These are phyloP conservation scores for Pseudocercospora cruenta DNA, from an alignment of 2,329 filamentous ascomycete genomes.

Conservation along the genomic window DNA sequence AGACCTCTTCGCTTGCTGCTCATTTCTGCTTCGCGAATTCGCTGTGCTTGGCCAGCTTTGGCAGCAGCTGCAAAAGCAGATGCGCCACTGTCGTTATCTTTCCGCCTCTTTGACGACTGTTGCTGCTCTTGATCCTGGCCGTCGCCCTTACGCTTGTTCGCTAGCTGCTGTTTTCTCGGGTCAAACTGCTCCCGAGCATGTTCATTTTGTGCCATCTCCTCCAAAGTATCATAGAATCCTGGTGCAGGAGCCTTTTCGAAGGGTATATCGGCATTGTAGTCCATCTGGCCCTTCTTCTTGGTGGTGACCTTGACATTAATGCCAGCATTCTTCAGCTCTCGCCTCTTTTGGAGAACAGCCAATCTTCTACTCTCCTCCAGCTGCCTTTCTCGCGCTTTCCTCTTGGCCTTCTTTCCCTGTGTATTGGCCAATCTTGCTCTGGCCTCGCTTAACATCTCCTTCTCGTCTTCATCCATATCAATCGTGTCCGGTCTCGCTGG, in stretches of 20 bases:
- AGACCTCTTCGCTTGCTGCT: slow-evolving; percentile 87
- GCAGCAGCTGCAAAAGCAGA: slow-evolving; percentile 83
- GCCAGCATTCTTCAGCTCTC: slow-evolving; percentile 94
- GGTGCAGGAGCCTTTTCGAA: slow-evolving; percentile 89
- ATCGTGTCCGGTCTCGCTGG: slow-evolving; percentile 95
- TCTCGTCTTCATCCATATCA: slow-evolving; percentile 97
- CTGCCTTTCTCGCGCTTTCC: slow-evolving; percentile 93
- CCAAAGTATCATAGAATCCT: slow-evolving; percentile 90
- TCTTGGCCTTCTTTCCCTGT: slow-evolving; percentile 97
- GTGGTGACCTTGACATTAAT: slow-evolving; percentile 97
- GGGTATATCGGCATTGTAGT: slow-evolving; percentile 98
- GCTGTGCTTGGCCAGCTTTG: slow-evolving; percentile 92
- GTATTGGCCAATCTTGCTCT: slow-evolving; percentile 95
- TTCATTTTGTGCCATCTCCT: slow-evolving; percentile 82
- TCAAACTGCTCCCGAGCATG: slow-evolving; percentile 83
- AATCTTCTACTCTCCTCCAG: slow-evolving; percentile 91
- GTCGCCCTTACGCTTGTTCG: slow-evolving; percentile 91
- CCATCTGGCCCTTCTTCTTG: slow-evolving; percentile 94
- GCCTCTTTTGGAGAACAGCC: slow-evolving; percentile 88
- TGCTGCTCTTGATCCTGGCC: slow-evolving; percentile 74
- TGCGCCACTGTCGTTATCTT: slow-evolving; percentile 71
- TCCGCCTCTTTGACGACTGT: slow-evolving; percentile 81
- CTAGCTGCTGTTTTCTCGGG: slow-evolving; percentile 86
- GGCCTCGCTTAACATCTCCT: slow-evolving; percentile 98
- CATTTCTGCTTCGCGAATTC: slow-evolving; percentile 92